Conservation (phyloP, 1,284 basidiomycete genomes). For the Heterobasidion parviporum region DNA sequence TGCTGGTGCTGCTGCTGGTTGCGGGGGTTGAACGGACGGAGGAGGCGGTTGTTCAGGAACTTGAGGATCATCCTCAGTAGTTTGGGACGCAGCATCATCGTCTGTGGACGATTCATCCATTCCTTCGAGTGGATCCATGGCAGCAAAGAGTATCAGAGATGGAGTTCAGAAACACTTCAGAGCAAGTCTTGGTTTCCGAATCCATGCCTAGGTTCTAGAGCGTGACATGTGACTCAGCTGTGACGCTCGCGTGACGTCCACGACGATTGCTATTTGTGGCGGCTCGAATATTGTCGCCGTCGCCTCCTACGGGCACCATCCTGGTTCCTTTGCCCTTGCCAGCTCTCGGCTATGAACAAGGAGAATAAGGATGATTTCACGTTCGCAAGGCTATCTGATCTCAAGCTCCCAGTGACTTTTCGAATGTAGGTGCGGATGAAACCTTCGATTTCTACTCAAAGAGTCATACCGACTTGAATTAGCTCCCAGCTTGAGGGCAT, state of each 20-base stretch:
- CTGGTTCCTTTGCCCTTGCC: too few relatives aligned
- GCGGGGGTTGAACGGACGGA: conserved; percentile 20
- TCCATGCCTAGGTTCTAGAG: too few relatives aligned
- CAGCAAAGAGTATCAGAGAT: too few relatives aligned
- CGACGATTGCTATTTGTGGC: too few relatives aligned
- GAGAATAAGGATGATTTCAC: conserved; percentile 80
- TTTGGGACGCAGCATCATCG: conserved; percentile 72
- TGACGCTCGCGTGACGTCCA: too few relatives aligned
- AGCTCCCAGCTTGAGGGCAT: conserved; percentile 83
- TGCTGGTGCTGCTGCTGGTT: conserved; percentile 21
- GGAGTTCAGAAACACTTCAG: too few relatives aligned
- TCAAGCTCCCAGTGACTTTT: conserved; percentile 81
- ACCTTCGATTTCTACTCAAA: neutral
- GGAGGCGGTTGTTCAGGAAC: conserved; percentile 49
- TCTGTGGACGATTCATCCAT: conserved; percentile 65
- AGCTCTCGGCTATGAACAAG: conserved; percentile 49
- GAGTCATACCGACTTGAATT: neutral
- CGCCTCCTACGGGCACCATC: too few relatives aligned
- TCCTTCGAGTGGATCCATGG: conserved; percentile 3
- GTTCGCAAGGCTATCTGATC: conserved; percentile 77
- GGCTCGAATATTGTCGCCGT: too few relatives aligned
- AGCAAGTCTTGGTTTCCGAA: too few relatives aligned
- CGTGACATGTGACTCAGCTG: too few relatives aligned
- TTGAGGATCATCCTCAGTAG: conserved; percentile 76
- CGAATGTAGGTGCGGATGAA: conserved; percentile 56